Base-by-base conservation (phyloP, 345 rosid genomes). In the Eutrema japonicum region DNA sequence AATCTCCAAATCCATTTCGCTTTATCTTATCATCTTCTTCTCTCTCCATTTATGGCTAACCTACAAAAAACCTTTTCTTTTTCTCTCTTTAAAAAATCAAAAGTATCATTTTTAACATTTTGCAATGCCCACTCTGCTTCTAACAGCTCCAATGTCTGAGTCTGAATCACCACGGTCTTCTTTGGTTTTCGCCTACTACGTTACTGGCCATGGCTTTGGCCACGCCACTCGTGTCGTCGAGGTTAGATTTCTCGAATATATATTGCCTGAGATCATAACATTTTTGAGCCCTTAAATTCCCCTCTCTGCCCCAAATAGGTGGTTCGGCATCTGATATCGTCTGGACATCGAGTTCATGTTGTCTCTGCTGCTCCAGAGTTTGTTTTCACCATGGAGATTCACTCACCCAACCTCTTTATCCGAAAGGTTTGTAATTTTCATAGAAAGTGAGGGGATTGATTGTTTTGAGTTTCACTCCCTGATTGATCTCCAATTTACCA, bases 161-260 rank as follows among this genome's bases (percentile, higher is more conserved):
- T 62, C 75, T 13, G 50, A 35, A 26, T 59, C 79, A 41, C n/a
- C 71, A 22, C 27, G 26, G 11, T 8, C 60, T 40, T 10, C 70
- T 62, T 84, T 91, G 51, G 93, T 93, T 16, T 91, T 93, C 58
- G 97, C 98, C 30, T 93, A 91, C 74, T 91, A 93, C 26, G 94
- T 93, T 78, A 93, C 98, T 65, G 97, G 98, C 16, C 98, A 90
- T 74, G 98, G 98, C 10, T 90, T 93, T 78, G 98, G 98, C 53
- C 98, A 93, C 67, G 96, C 98, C 82, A 93, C 98, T 75, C 98
- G 97, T 52, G 98, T 91, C 32, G 92, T 91, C 16, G 97, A 93
- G 96, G 98, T 92, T 62, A 27, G 50, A n/a, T 3, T 13, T 30
- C 6, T 45, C 3, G 13, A 22, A 18, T 36, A 5, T 13, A 37